These are phyloP conservation scores for Aspergillus latus DNA, from an alignment of 2,329 filamentous ascomycete genomes.

Conservation along the genomic window DNA sequence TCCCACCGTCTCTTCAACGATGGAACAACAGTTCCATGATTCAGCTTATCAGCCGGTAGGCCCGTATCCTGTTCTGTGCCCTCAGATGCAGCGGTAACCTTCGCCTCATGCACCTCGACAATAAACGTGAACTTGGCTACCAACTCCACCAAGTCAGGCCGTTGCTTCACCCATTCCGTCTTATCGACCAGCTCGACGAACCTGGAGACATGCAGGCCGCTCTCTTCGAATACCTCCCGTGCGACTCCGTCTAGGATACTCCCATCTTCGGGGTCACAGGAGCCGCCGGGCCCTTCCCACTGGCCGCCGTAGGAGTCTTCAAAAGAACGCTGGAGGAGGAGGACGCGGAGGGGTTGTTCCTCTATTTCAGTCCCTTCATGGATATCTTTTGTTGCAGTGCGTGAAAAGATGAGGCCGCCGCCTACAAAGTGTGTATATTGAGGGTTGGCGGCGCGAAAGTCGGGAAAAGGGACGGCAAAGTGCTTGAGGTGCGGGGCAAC, in stretches of 20 bases:
- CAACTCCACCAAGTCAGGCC: constrained; percentile 20
- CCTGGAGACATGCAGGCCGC: constrained; percentile 47
- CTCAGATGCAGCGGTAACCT: background rate
- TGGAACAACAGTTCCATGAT: background rate
- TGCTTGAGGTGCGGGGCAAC: constrained; percentile 30
- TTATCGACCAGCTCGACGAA: constrained; percentile 45
- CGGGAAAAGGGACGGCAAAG: constrained; percentile 28
- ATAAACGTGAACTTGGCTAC: constrained; percentile 40
- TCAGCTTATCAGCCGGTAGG: background rate
- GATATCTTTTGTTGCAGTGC: background rate
- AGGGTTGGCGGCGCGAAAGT: constrained; percentile 28
- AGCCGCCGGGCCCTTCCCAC: constrained; percentile 57
- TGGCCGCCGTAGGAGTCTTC: constrained; percentile 40
- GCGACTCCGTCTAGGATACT: constrained; percentile 52
- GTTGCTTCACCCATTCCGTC: constrained; percentile 33
- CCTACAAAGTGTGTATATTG: constrained; percentile 31
- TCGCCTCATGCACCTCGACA: constrained; percentile 33
- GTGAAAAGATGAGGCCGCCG: constrained; percentile 32
- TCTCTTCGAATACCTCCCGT: constrained; percentile 55
- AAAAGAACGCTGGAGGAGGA: constrained; percentile 47
- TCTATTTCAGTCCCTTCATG: background rate
- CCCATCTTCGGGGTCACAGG: constrained; percentile 46
- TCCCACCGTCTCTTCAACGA: constrained; percentile 16
- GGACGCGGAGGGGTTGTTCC: constrained; percentile 27
- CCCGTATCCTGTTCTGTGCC: background rate